These are phyloP conservation scores for Euphorbia peplus DNA, from an alignment of 345 rosid species.

Conservation along the genomic window DNA sequence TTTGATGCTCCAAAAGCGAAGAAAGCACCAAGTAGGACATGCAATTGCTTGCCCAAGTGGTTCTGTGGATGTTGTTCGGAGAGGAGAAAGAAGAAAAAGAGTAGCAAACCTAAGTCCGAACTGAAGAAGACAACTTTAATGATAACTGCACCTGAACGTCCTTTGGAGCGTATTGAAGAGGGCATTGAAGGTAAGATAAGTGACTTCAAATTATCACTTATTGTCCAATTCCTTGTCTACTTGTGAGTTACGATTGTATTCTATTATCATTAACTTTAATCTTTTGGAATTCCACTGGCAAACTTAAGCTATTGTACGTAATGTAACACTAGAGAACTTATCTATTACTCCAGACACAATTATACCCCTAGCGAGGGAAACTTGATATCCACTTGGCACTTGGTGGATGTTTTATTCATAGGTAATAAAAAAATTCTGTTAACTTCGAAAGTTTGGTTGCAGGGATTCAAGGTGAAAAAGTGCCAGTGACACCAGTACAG, in stretches of 20 bases:
- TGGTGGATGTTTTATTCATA: background rate
- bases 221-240: background rate
- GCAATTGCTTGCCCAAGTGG: conserved; percentile 49
- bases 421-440: conserved; percentile 1
- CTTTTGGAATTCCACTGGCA: background rate
- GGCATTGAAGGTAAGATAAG: conserved; percentile 37
- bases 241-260: background rate
- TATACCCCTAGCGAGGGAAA: background rate
- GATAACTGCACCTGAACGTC: conserved; percentile 8
- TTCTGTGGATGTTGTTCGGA: conserved; percentile 36
- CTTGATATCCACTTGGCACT: background rate
- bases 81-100: conserved; percentile 41
- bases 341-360: background rate
- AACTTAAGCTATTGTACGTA: background rate
- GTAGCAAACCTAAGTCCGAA: conserved; percentile 22
- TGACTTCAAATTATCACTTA: background rate
- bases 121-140: conserved; percentile 19
- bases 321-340: background rate
- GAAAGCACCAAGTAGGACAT: conserved; percentile 36
- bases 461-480: conserved; percentile 31
- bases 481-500: conserved; percentile 16
- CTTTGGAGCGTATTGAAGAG: conserved; percentile 34
- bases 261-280: background rate
- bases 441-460: conserved; percentile 11
- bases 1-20: conserved; percentile 39